Evolutionary conservation across 2,329 filamentous ascomycete genomes (phyloP), one percentile per base, ranked within the genome.

Genomic region (Keithomyces neogunnii): DNA sequence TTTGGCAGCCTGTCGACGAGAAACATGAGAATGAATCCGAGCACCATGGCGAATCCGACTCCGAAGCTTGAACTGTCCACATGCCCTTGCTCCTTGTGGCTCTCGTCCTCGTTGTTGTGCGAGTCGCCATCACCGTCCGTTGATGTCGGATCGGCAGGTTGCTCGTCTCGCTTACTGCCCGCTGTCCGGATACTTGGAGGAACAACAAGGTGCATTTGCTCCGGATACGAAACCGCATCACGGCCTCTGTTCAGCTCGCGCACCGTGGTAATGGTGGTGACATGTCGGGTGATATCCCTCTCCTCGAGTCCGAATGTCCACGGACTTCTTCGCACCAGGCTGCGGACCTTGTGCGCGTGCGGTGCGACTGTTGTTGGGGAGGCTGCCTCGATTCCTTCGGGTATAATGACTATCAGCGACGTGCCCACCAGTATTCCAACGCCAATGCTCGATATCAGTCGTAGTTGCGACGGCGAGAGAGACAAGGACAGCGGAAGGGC

Each of bases 1-100:
- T 83, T 82, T 6, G 90, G 89, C 7, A 95, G 70, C 48, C 88
- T 84, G 69, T 99, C 92, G 62, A 99, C 86, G 28, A 99, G 79
- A 64, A 96, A 97, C 93, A 99, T 99, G 57, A 96, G 78, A 52
- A 96, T 83, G 68, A 97, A 99, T 10, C 93, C 93, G 13, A 88
- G 73, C 51, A 95, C 82, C 48, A 99, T 74, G 2, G 91, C 89
- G 50, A 97, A 76, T 4, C 93, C 93, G 53, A 99, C 87, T 69
- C 88, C 93, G 57, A 85, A 82, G 0, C 80, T 75, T 66, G 90
- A 80, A 73, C 81, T 68, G 44, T 74, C 71, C 7, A 53, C 44
- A 45, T 66, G 58, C 28, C 59, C 50, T 1, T 57, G 54, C 6
- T 60, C 53, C 5, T 55, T 63, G 31, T 75, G 67, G 42, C 66